A percentile compares a stretch with the other conserved stretches of the same genome.
These are phyloP conservation scores for Iris macrosiphon DNA, from an alignment of 106 monocot species.

Conservation along the genomic window DNA sequence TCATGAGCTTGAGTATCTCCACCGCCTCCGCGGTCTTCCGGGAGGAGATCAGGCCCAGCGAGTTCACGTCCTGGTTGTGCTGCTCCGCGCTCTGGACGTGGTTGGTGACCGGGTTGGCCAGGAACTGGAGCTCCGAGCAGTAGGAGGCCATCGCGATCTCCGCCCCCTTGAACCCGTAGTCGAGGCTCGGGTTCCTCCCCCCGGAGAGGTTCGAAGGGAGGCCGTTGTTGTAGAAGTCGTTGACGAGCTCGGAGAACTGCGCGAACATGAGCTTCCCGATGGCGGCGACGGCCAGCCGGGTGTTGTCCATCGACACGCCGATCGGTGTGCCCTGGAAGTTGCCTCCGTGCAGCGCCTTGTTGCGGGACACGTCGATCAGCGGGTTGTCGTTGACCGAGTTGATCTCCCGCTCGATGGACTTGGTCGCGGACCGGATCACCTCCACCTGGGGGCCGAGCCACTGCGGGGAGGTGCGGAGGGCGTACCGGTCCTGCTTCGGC, in stretches of 20 bases:
- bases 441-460: slow-evolving; percentile 42
- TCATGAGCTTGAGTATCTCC: slow-evolving; percentile 59
- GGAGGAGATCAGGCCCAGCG: slow-evolving; percentile 49
- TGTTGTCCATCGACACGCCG: slow-evolving; percentile 56
- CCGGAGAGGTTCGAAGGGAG: slow-evolving; percentile 37
- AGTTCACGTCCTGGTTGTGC: slow-evolving; percentile 79
- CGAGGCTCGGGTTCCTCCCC: slow-evolving; percentile 35
- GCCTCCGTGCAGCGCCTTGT: slow-evolving; percentile 36
- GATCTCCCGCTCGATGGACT: slow-evolving; percentile 33
- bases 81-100: slow-evolving; percentile 77
- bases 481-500: slow-evolving; percentile 36
- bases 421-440: slow-evolving; percentile 21
- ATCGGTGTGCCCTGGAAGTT: slow-evolving; percentile 60
- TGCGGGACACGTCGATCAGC: slow-evolving; percentile 36
- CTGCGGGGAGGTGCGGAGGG: slow-evolving; percentile 31
- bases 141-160: slow-evolving; percentile 75
- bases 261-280: slow-evolving; percentile 81
- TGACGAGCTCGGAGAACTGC: slow-evolving; percentile 70
- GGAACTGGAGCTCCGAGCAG: slow-evolving; percentile 64
- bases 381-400: slow-evolving; percentile 50
- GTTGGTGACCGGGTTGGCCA: slow-evolving; percentile 61
- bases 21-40: slow-evolving; percentile 61
- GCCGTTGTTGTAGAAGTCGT: slow-evolving; percentile 55
- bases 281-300: slow-evolving; percentile 40
- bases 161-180: slow-evolving; percentile 63